These are phyloP conservation scores for Tolypocladium tropicale DNA, from an alignment of 2,329 filamentous ascomycete genomes.

Conservation along the genomic window DNA sequence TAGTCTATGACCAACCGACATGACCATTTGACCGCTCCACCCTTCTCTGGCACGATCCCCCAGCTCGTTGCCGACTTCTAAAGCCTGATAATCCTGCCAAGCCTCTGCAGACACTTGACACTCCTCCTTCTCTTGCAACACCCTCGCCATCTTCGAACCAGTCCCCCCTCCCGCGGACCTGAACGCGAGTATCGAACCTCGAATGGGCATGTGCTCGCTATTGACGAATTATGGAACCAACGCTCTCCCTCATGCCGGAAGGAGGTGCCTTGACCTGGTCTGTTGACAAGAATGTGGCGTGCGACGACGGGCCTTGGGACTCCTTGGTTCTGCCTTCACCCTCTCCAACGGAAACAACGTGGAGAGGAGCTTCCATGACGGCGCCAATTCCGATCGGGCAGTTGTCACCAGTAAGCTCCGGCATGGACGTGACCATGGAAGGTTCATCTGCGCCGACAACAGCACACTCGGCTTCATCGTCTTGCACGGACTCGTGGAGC, in stretches of 20 bases:
- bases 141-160: background rate
- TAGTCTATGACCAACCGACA: conserved; percentile 12
- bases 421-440: conserved; percentile 30
- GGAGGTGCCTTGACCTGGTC: conserved; percentile 35
- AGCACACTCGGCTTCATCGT: conserved; percentile 35
- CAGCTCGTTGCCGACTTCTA: conserved; percentile 8
- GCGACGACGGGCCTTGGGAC: conserved; percentile 26
- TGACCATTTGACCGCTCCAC: conserved; percentile 16
- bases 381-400: conserved; percentile 32
- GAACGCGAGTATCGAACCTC: background rate
- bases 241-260: conserved; percentile 29
- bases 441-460: conserved; percentile 30
- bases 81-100: conserved; percentile 7
- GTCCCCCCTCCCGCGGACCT: background rate
- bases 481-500: conserved; percentile 34
- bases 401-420: conserved; percentile 43
- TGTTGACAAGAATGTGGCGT: conserved; percentile 32
- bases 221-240: conserved; percentile 36
- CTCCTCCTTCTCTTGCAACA: background rate
- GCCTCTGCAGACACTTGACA: conserved; percentile 5
- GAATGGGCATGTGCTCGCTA: conserved; percentile 29
- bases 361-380: conserved; percentile 14
- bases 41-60: conserved; percentile 8
- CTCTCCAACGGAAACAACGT: conserved; percentile 19
- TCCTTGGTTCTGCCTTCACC: conserved; percentile 18